Evolutionary conservation across 192 early-diverging fungal genomes (phyloP), one percentile per base, ranked within the genome.

Genomic region (Coemansia sp.): DNA sequence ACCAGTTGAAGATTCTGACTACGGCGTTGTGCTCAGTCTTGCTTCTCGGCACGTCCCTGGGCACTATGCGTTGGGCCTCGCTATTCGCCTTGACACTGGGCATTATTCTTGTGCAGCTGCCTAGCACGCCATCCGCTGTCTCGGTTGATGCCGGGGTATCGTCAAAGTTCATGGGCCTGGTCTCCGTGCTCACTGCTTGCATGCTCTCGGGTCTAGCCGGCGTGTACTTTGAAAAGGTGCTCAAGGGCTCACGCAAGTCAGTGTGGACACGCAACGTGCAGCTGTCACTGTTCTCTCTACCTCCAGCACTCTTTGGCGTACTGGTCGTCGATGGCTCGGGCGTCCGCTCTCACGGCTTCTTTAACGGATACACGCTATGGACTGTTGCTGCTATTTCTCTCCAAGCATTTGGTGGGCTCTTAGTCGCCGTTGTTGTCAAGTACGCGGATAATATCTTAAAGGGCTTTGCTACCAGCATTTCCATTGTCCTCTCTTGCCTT

Each of bases 381-480:
- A 93, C 95, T 1, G 88, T 86, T 69, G 83, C 71, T 4, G 95
- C 94, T 4, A 99, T 99, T 63, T 68, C 81, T 4, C 91, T 89
- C 72, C 95, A 97, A 81, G 95, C 97, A 0, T 71, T 92, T 17
- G 97, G 97, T 41, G 97, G 97, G 5, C 82, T 99, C 8, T 89
- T 99, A 63, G 97, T 98, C 1, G 95, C 97, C 0, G 70, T 99
- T 1, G 96, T 99, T 3, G 96, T 99, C 44, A 96, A 98, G 84
- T 98, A 95, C 76, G 96, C 97, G 0, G 96, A 99, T 73, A 99
- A 98, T 69, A 98, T 99, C 65, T 84, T 99, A 39, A 99, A 99
- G 74, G 95, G 97, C n/a, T 99, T 99, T 85, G 95, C 97, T 9
- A 98, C 96, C 6, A 94, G 92, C 62, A 90, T 99, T 60, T 94